Base-by-base conservation (phyloP, 2,329 filamentous ascomycete genomes). In the Alternaria alternata region DNA sequence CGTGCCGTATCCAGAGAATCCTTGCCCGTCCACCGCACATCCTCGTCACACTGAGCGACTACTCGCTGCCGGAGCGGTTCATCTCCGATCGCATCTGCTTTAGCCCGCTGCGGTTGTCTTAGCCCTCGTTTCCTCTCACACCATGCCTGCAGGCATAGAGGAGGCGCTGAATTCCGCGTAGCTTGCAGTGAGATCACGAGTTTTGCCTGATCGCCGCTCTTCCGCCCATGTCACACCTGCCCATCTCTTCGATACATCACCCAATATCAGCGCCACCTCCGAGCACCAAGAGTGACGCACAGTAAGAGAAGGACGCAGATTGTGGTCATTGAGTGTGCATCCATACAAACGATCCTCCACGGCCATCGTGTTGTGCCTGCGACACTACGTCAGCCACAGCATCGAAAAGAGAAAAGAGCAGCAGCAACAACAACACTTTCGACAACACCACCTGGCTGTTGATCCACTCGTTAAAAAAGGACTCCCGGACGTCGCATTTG, bases 31-130 rank as follows among this genome's bases (percentile, higher is more conserved):
- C 54, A 48, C 67, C 69, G 66, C 68, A 65, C 49, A 57, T 44
- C 57, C 65, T 63, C 62, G 67, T 71, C 68, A 69, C 67, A 64
- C 67, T 55, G 56, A 63, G 57, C 66, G 63, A 66, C 63, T 58
- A 68, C 67, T 70, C 67, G 67, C 61, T 72, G 68, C 66, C 67
- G 65, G 58, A 51, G 67, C 70, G 68, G 65, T 68, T 70, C 70
- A 78, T 79, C 75, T 79, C 76, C 76, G 76, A 78, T 78, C 75
- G 70, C 71, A 74, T 77, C 71, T 70, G 68, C 64, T 64, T 61
- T 67, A 65, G 67, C 65, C 65, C 57, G 57, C 56, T 58, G 41
- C 51, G 62, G 54, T 56, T 57, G 63, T 43, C 62, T 63, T 68
- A 64, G 58, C 61, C 52, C 52, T 67, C 62, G 64, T 68, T 63